Evolutionary conservation across 2,329 filamentous ascomycete genomes (phyloP), one percentile per base, ranked within the genome.

Genomic region (Akanthomyces dipterigenus): DNA sequence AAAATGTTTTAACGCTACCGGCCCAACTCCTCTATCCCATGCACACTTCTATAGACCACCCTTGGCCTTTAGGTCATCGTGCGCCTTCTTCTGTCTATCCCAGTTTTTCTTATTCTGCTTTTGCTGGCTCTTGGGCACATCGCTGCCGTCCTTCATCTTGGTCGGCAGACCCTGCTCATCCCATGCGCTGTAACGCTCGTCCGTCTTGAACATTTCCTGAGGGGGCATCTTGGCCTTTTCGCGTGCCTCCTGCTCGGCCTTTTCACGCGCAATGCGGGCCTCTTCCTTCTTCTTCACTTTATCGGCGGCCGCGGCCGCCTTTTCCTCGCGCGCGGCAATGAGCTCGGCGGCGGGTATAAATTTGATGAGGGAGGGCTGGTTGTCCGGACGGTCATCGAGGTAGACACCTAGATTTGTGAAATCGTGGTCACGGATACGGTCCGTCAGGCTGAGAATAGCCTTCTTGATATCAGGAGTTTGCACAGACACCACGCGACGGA

Each of bases 71-170:
- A 74, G 65, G 63, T 87, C 85, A 65, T 93, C 88, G 72, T 93
- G 88, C 62, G 84, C 73, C 81, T 93, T 96, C 81, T 92, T 95
- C 78, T 97, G 93, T 71, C 82, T 87, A 68, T 96, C 89, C 90
- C 90, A 96, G 61, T 91, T 88, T 80, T 97, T 97, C 76, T 81
- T 87, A 67, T 96, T 74, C 78, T 91, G 93, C 82, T 97, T 97
- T 55, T 77, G 70, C 70, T 86, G 84, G 63, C 83, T 89, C 80
- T 96, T 96, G 5, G 90, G 83, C 42, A 97, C 80, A 67, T 96
- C 91, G 63, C 85, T 87, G 0, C 91, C 92, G 36, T 90, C 86
- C 64, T 85, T 86, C 71, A 92, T 85, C 75, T 87, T 90, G 0
- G 83, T 89, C 2, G 93, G 93, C 64, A 96, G 64, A 0, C 93